phyloP scores from a whole-genome alignment of 2,329 filamentous ascomycete genomes.

The Aphanoascus verrucosus region DNA sequence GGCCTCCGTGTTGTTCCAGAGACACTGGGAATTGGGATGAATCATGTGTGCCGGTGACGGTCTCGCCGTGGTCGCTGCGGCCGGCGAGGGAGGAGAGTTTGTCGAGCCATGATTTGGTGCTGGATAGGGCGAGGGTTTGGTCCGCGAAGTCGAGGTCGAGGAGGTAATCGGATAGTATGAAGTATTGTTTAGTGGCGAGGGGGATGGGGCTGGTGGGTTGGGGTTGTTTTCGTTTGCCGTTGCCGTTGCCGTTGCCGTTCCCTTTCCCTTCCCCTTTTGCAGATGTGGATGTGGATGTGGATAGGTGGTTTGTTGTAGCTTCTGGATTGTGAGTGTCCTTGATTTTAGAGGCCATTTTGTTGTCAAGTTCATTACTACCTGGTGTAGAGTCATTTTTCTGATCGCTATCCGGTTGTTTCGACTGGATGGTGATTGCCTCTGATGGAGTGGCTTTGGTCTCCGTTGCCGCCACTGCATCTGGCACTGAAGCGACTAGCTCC shows the following conservation, averaged over 20 bases:
- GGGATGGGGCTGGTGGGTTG: conserved; percentile 19
- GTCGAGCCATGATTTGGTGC: conserved; percentile 34
- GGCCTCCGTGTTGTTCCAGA: neutral
- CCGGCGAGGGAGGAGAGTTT: conserved; percentile 33
- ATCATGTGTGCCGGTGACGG: conserved; percentile 24
- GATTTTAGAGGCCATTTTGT: no score
- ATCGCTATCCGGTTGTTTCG: neutral
- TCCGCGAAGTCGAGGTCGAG: conserved; percentile 36
- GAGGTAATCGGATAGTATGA: conserved; percentile 30
- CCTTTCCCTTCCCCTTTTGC: no score
- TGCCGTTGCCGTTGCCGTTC: no score
- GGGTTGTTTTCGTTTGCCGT: conserved; percentile 16
- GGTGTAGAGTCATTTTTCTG: neutral
- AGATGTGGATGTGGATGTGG: neutral
- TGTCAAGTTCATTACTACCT: neutral
- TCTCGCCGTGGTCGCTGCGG: conserved; percentile 27
- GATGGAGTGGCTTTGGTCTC: neutral
- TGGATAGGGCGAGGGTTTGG: conserved; percentile 28
- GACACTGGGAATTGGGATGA: neutral
- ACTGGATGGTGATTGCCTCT: neutral
- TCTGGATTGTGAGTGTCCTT: neutral
- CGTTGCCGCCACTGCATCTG: neutral
- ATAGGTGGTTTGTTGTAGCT: neutral
- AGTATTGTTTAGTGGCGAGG: conserved; percentile 33
- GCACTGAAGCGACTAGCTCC: neutral